Evolutionary conservation across 257 asterid species (phyloP).

Genomic region (Nicotiana otophora): DNA sequence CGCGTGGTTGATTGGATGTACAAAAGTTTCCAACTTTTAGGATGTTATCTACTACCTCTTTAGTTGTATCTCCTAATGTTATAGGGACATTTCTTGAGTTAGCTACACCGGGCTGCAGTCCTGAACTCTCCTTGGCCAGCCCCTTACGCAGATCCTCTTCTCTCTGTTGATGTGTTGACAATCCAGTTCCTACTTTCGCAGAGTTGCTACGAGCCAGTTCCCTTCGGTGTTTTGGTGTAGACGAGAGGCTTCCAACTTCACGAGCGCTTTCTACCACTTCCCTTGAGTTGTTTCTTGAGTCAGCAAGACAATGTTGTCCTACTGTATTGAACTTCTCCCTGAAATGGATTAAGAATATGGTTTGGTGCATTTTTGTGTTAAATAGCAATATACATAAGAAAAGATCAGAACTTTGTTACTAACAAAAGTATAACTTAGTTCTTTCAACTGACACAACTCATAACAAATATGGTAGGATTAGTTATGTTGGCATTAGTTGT

Average conservation of each 20-base stretch:
- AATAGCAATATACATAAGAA: neutral
- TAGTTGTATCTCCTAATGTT: constrained; percentile 13
- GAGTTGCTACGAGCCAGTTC: constrained; percentile 3
- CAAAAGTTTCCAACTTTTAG: constrained; percentile 8
- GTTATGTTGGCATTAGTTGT: too few relatives aligned
- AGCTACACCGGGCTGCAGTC: constrained; percentile 13
- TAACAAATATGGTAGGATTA: too few relatives aligned
- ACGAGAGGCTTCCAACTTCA: constrained; percentile 8
- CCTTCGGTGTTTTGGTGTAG: constrained; percentile 11
- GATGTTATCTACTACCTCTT: neutral
- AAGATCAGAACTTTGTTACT: neutral
- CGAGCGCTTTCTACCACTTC: neutral
- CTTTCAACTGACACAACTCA: neutral
- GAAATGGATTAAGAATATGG: neutral
- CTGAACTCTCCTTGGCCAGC: constrained; percentile 32
- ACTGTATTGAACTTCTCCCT: constrained; percentile 39
- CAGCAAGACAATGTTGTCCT: constrained; percentile 15
- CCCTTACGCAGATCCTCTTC: constrained; percentile 15
- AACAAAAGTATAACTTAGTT: neutral
- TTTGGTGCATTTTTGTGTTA: neutral
- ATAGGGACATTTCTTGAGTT: constrained; percentile 12
- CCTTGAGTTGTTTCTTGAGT: constrained; percentile 2
- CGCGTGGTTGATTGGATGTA: constrained; percentile 13
- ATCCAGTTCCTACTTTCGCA: neutral
- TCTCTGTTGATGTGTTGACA: constrained; percentile 5